Evolutionary conservation across 1,284 basidiomycete species (phyloP), one percentile per base, ranked within the genome.

Genomic region (Melampsora americana): DNA sequence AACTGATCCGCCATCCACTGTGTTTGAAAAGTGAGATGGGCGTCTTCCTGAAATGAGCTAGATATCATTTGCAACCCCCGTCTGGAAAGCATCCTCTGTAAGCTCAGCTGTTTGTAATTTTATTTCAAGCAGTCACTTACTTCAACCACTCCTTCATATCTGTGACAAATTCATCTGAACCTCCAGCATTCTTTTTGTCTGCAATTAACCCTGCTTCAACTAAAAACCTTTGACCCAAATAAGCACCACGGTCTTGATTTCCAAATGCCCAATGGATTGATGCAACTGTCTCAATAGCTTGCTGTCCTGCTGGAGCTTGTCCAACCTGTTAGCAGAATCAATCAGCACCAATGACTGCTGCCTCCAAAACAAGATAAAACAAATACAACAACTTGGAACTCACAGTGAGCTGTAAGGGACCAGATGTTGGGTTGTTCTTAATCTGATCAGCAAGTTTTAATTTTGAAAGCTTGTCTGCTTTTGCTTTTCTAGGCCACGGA

Each of bases 401-500:
- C n/a, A 28, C 66, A 28, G 28, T 67, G 18, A 48, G 23, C 28
- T 67, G 32, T 9, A 67, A 12, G 6, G 66, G 23, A 16, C 66
- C 42, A 16, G 66, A 16, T 3, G 3, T 18, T 7, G 66, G 66
- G 18, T 68, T 56, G 20, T 35, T 35, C 2, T 1, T n/a, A 6
- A 53, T 26, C 39, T 56, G 1, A 12, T 20, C 16, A 16, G 50
- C 56, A 0, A 46, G 23, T 48, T 7, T n/a, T 32, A 1, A 20
- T 14, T 68, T 46, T 32, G 66, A 14, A 14, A 56, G 44, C 12
- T 23, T 42, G 20, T 68, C 28, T 6, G 66, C 48, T 46, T 53
- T 68, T 28, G 50, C 39, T 9, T 46, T n/a, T 20, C 39, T 53
- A 18, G 66, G 46, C 66, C 66, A 68, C 39, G 66, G 48, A 46